Evolutionary conservation across 768 basidiomycete genomes (phyloP).

Genomic region (Boletellus ananiceps): DNA sequence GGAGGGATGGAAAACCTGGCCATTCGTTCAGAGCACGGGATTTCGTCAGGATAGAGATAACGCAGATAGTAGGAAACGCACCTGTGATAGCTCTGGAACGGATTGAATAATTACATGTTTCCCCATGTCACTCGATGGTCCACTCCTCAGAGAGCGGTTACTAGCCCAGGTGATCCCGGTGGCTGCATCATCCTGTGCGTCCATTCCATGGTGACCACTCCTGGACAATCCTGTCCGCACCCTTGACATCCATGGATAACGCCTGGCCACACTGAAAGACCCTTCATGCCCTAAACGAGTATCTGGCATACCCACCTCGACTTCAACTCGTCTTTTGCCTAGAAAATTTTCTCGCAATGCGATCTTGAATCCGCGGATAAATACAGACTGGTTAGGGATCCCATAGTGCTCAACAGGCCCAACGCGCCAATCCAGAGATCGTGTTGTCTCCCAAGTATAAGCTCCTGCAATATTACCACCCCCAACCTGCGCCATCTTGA

Average conservation of each 20-base stretch:
- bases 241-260: too few species aligned
- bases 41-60: too few species aligned
- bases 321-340: not conserved
- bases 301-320: not conserved
- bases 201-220: not conserved
- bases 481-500: conserved; percentile 2
- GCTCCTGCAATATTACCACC: conserved; percentile 2
- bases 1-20: conserved; percentile 11
- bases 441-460: conserved; percentile 9
- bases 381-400: conserved; percentile 17
- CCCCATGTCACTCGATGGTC: too few species aligned
- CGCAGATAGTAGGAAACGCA: not conserved
- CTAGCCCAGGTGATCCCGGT: too few species aligned
- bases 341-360: not conserved
- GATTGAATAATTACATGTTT: not conserved
- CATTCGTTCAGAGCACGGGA: not conserved
- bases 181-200: too few species aligned
- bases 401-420: not conserved
- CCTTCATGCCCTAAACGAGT: not conserved
- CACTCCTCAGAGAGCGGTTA: too few species aligned
- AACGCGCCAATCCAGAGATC: conserved; percentile 3
- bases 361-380: conserved; percentile 22
- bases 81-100: conserved; percentile 1
- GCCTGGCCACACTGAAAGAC: not conserved
- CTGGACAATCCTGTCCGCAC: not conserved